These are phyloP conservation scores for Penicillium sp. DNA, from an alignment of 2,329 filamentous ascomycete species.

Conservation along the genomic window DNA sequence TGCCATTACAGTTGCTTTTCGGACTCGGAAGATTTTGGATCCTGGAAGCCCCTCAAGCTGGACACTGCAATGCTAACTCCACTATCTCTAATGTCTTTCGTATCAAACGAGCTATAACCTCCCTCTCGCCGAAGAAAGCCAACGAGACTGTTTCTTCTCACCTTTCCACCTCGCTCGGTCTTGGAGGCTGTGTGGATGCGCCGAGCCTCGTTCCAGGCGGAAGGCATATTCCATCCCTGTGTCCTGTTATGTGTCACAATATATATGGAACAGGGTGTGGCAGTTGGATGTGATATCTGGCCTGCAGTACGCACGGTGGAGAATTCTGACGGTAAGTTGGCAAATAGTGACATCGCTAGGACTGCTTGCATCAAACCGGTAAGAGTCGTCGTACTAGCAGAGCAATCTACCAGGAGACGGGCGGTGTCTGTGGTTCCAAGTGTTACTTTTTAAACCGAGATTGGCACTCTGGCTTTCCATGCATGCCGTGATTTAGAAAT, in stretches of 20 bases:
- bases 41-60: background rate
- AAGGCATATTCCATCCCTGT: background rate
- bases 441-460: background rate
- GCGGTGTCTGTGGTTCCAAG: background rate
- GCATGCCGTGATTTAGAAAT: background rate
- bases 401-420: background rate
- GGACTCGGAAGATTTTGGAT: background rate
- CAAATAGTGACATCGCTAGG: background rate
- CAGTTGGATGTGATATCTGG: background rate
- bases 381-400: background rate
- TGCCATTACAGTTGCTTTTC: background rate
- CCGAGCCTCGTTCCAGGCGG: background rate
- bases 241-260: background rate
- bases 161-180: background rate
- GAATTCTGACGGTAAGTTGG: background rate
- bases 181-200: background rate
- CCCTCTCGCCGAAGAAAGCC: background rate
- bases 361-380: background rate
- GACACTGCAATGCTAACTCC: background rate
- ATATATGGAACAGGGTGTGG: background rate
- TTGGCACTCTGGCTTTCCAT: background rate
- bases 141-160: background rate
- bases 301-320: background rate
- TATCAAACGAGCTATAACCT: background rate
- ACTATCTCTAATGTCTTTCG: background rate